phyloP scores from a whole-genome alignment of 2,329 filamentous ascomycete species.

The Arthrobotrys megalospora region DNA sequence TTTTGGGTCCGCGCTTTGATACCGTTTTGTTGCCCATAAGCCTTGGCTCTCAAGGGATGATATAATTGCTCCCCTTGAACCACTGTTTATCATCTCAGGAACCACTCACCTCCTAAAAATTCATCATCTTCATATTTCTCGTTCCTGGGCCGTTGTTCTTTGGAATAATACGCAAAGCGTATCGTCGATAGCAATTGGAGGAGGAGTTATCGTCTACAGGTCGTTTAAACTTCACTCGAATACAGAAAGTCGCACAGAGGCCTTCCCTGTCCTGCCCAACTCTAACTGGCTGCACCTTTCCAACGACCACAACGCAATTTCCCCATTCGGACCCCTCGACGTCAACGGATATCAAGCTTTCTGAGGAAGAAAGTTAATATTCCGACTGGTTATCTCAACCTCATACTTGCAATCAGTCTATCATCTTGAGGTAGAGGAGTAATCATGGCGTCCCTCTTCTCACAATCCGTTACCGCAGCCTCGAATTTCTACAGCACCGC shows the following conservation, averaged over 20 bases:
- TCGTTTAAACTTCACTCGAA: constrained; percentile 16
- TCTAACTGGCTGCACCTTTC: constrained; percentile 25
- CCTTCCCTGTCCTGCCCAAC: constrained; percentile 11
- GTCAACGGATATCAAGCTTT: constrained; percentile 33
- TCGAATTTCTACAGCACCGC: constrained; percentile 52
- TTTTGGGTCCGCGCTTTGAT: constrained; percentile 50
- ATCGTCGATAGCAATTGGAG: constrained; percentile 21
- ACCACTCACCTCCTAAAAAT: constrained; percentile 23
- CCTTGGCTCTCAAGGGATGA: constrained; percentile 40
- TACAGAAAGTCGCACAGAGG: constrained; percentile 28
- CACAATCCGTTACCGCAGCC: constrained; percentile 43
- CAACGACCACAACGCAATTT: constrained; percentile 38
- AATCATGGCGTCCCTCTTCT: constrained; percentile 50
- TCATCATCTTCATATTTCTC: constrained; percentile 4
- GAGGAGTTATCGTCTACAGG: not conserved
- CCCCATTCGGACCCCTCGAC: constrained; percentile 26
- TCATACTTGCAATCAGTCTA: not conserved
- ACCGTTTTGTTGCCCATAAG: constrained; percentile 38
- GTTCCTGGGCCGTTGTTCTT: not conserved
- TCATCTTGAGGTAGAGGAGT: constrained; percentile 1
- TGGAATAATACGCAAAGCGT: not conserved
- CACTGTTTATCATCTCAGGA: constrained; percentile 24
- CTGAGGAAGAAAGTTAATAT: constrained; percentile 21
- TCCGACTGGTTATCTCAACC: constrained; percentile 6
- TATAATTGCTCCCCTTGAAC: constrained; percentile 48